Evolutionary conservation across 116 monocot species (phyloP), one percentile per base, ranked within the genome.

Genomic region (Phalaenopsis hybrid): DNA sequence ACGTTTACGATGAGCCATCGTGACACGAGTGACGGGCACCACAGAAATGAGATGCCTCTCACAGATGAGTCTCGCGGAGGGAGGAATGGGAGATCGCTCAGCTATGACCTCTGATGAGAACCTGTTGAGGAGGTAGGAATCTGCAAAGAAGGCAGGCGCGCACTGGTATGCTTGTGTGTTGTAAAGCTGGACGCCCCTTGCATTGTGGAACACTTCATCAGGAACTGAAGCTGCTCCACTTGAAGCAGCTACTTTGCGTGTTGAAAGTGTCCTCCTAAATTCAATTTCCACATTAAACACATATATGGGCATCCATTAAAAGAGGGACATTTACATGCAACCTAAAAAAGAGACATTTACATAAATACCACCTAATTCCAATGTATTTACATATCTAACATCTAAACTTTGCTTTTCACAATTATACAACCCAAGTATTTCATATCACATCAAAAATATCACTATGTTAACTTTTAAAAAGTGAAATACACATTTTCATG

Each of bases 131-230:
- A 84, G 82, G 82, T 89, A 93, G 2, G 95, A 99, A 57, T 95
- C 99, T 0, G 99, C 95, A 83, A 99, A 99, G 88, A 84, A 99
- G 11, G 95, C 99, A 80, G 99, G 99, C 1, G 83, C 85, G 74
- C 99, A 99, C 50, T 99, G 99, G 77, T 95, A 95, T 8, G 99
- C 95, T 68, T 99, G 99, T 16, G 90, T 95, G 85, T 93, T 95
- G 89, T 89, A 93, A 52, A 99, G 85, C 76, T 95, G 93, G 52
- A 95, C 90, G 9, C 99, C 99, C 69, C 80, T 86, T 18, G 99
- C 99, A 79, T 65, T 81, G 79, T 99, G 93, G 84, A 99, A 95
- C n/a, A 99, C 92, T 79, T 99, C 99, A 43, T 99, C 95, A 25
- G 99, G 95, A 58, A 99, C 99, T 10, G 99, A 99, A 8, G 99